Conservation (phyloP, 352 stramenopile species). For the Aphanomyces stellatus region DNA sequence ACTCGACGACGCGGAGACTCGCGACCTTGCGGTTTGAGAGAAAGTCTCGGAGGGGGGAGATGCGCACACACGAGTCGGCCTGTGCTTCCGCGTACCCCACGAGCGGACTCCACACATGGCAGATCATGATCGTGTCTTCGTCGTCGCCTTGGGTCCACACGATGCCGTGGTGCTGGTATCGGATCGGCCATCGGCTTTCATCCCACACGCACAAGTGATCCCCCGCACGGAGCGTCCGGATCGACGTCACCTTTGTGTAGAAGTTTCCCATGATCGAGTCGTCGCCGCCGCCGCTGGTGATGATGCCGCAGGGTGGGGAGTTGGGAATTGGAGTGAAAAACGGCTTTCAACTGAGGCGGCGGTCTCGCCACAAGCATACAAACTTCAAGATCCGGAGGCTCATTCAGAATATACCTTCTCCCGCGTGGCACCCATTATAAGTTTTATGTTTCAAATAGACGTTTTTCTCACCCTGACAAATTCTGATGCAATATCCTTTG, state of each 20-base stretch:
- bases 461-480: too few species aligned
- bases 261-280: conserved; percentile 64
- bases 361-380: too few species aligned
- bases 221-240: conserved; percentile 61
- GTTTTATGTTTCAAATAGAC: too few species aligned
- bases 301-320: not conserved
- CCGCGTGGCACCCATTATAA: too few species aligned
- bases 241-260: conserved; percentile 68
- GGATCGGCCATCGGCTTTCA: conserved; percentile 73
- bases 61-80: conserved; percentile 78
- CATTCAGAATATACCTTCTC: too few species aligned
- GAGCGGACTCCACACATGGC: conserved; percentile 79
- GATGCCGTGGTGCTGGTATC: conserved; percentile 82
- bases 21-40: conserved; percentile 47
- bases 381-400: too few species aligned
- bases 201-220: conserved; percentile 85
- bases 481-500: too few species aligned
- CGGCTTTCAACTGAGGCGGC: too few species aligned
- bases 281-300: not conserved
- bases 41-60: conserved; percentile 81
- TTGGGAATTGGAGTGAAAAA: too few species aligned
- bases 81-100: conserved; percentile 63
- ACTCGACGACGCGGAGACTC: conserved; percentile 73
- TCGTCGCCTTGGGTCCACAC: conserved; percentile 68
- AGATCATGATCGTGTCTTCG: conserved; percentile 56